These are phyloP conservation scores for Suhomyces tanzawaensis DNA, from an alignment of 805 yeast genomes.

Conservation along the genomic window DNA sequence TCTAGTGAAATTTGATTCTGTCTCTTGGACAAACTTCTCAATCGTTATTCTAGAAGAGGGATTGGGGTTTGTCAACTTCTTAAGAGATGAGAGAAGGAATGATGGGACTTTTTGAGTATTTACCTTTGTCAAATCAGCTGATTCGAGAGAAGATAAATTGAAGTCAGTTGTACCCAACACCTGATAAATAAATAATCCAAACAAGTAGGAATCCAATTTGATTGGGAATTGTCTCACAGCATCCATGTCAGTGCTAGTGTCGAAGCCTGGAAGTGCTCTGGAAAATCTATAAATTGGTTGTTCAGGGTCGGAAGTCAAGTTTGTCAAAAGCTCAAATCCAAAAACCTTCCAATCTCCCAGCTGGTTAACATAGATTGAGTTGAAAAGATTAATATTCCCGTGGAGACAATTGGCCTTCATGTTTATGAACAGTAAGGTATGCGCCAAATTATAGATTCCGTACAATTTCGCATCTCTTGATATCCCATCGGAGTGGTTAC, in stretches of 20 bases:
- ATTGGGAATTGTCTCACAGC: conserved; percentile 33
- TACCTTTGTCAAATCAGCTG: neutral
- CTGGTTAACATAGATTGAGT: conserved; percentile 59
- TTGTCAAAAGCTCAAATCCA: conserved; percentile 71
- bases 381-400: conserved; percentile 52
- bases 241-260: conserved; percentile 40
- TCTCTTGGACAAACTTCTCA: conserved; percentile 27
- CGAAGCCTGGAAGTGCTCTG: conserved; percentile 20
- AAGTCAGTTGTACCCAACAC: conserved; percentile 25
- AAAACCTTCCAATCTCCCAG: conserved; percentile 83
- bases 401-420: conserved; percentile 57
- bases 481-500: conserved; percentile 19
- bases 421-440: conserved; percentile 57
- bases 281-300: conserved; percentile 41
- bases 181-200: conserved; percentile 54
- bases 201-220: conserved; percentile 62
- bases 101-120: neutral
- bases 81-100: conserved; percentile 8
- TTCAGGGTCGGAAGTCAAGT: conserved; percentile 45
- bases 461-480: conserved; percentile 41
- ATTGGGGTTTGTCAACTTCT: conserved; percentile 38
- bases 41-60: conserved; percentile 33
- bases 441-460: conserved; percentile 56
- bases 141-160: neutral
- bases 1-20: conserved; percentile 19